These are phyloP conservation scores for Adansonia rubrostipa DNA, from an alignment of 441 rosid genomes.

Conservation along the genomic window DNA sequence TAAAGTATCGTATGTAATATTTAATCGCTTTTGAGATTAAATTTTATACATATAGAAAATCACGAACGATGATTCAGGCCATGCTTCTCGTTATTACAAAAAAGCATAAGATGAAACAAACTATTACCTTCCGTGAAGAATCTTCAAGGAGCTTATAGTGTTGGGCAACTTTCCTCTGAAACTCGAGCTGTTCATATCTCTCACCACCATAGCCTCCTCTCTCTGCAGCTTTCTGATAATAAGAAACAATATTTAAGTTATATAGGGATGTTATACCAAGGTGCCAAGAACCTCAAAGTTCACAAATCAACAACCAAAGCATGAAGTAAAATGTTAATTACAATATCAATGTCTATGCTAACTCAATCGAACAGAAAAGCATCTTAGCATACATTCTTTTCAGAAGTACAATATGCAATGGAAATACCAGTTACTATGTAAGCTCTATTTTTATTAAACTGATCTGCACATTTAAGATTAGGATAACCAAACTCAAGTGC, in stretches of 20 bases:
- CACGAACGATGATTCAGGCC: too few species aligned
- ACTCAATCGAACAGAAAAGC: background rate
- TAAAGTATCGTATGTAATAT: too few species aligned
- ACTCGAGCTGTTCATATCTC: conserved; percentile 84
- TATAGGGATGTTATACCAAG: background rate
- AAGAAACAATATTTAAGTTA: conserved; percentile 5
- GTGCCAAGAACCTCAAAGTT: background rate
- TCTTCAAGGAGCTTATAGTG: conserved; percentile 64
- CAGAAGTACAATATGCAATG: background rate
- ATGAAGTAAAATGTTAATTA: background rate
- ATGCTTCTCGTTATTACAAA: background rate
- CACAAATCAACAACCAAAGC: conserved; percentile 12
- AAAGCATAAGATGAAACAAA: conserved; percentile 3
- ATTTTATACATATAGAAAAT: too few species aligned
- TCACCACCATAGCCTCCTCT: conserved; percentile 96
- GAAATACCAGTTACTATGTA: background rate
- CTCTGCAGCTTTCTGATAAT: conserved; percentile 78
- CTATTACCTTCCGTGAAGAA: conserved; percentile 80
- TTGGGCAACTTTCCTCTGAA: conserved; percentile 77
- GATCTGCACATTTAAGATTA: background rate
- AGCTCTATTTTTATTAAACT: background rate
- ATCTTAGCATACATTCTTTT: background rate
- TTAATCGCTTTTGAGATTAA: too few species aligned
- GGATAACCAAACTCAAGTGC: background rate
- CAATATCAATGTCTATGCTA: conserved; percentile 9